Base-by-base conservation (phyloP, 208 protist species). In the Leishmania mexicana region DNA sequence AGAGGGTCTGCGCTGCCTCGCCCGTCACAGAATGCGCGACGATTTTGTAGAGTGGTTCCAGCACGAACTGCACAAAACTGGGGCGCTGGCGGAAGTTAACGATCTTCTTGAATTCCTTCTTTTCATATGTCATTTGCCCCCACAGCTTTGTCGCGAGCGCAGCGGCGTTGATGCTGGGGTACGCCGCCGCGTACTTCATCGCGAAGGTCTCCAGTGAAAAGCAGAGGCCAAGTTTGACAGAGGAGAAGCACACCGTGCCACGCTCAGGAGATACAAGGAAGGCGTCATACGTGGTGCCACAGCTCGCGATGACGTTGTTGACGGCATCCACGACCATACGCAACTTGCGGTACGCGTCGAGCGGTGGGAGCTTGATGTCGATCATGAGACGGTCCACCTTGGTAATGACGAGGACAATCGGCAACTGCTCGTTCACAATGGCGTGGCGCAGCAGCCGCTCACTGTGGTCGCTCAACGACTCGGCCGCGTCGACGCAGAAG, bases 11-110 rank as follows among this genome's bases (percentile, higher is more conserved):
- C 40, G 87, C 81, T 0, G 85, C 92, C 8, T 93, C 80, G 42
- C 94, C 93, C n/a, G 90, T 89, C 2, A 96, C 86, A 3, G 92
- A 78, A 75, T 98, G 90, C 15, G 92, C 80, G 24, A 97, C 93
- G 65, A 99, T 96, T 84, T 99, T 99, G 90, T 99, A 99, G 19
- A 99, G 81, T 0, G 99, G 99, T 81, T 99, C 97, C 4, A 99
- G 87, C 64, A 99, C 92, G 78, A 99, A 99, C 45, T 98, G 85
- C 24, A 99, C 98, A 91, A 99, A 99, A n/a, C 98, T 97, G 58
- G 98, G 92, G 45, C 78, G 76, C 76, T 95, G 92, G 10, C 81
- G 82, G 42, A 92, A 87, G 70, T 82, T 94, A 10, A 78, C 90
- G 58, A 97, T 92, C 42, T 84, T 82, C 47, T 85, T 81, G 81